phyloP scores from a whole-genome alignment of 768 basidiomycete genomes.

The Chiua virens region DNA sequence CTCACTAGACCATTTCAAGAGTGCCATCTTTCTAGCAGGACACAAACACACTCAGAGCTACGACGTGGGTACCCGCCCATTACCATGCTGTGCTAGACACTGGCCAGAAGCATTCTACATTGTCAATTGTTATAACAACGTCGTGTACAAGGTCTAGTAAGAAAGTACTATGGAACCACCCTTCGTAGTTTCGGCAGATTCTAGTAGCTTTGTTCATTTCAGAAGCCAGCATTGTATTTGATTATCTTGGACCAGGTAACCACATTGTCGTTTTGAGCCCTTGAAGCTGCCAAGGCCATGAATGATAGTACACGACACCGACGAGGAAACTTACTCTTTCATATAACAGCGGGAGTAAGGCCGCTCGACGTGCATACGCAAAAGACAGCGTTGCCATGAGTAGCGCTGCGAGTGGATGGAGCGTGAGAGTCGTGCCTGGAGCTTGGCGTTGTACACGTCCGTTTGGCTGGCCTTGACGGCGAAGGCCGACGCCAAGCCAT shows the following conservation, averaged over 20 bases:
- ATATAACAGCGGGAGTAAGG: conserved; percentile 1
- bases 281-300: conserved; percentile 3
- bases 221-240: too few relatives aligned
- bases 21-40: too few relatives aligned
- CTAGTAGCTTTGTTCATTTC: too few relatives aligned
- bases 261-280: not conserved
- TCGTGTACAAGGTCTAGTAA: too few relatives aligned
- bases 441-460: conserved; percentile 26
- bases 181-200: too few relatives aligned
- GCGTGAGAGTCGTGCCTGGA: conserved; percentile 18
- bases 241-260: too few relatives aligned
- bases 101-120: too few relatives aligned
- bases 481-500: conserved; percentile 22
- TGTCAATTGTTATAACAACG: too few relatives aligned
- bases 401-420: conserved; percentile 30
- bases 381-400: conserved; percentile 41
- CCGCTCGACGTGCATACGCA: conserved; percentile 6
- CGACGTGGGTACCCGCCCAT: too few relatives aligned
- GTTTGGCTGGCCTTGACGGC: conserved; percentile 22
- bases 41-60: too few relatives aligned
- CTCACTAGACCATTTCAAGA: not conserved
- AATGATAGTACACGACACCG: not conserved
- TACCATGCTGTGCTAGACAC: too few relatives aligned
- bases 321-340: not conserved
- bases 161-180: too few relatives aligned